Evolutionary conservation across 352 stramenopile genomes (phyloP).

Genomic region (Aphanomyces invadans): DNA sequence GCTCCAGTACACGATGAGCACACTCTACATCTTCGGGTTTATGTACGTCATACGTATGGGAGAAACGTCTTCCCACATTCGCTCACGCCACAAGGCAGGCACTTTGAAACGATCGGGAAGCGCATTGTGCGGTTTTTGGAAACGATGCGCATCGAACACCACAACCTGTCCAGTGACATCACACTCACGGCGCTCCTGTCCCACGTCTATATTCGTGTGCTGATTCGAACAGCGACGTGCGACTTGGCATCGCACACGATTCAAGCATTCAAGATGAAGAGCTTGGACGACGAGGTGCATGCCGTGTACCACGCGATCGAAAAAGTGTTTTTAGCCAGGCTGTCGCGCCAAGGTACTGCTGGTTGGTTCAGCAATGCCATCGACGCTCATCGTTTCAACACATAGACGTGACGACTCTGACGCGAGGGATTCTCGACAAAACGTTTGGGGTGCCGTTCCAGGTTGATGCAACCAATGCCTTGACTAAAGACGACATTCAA

Average conservation of each 20-base stretch:
- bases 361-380: too few relatives aligned
- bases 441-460: not conserved
- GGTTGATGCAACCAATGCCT: not conserved
- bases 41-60: not conserved
- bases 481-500: not conserved
- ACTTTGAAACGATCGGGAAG: not conserved
- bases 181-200: not conserved
- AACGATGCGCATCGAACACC: not conserved
- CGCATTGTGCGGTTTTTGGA: conserved; percentile 6
- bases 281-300: not conserved
- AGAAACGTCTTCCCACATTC: too few relatives aligned
- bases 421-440: not conserved
- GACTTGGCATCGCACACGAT: not conserved
- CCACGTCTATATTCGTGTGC: not conserved
- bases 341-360: not conserved
- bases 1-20: not conserved
- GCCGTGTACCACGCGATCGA: not conserved
- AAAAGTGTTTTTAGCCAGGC: not conserved
- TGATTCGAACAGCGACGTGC: not conserved
- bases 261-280: not conserved
- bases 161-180: not conserved
- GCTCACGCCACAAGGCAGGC: too few relatives aligned
- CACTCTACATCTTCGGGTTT: conserved; percentile 9
- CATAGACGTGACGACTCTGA: not conserved
- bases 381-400: not conserved